Evolutionary conservation across 495 filamentous ascomycete species (phyloP).

Genomic region (Aspergillus bertholletiae): DNA sequence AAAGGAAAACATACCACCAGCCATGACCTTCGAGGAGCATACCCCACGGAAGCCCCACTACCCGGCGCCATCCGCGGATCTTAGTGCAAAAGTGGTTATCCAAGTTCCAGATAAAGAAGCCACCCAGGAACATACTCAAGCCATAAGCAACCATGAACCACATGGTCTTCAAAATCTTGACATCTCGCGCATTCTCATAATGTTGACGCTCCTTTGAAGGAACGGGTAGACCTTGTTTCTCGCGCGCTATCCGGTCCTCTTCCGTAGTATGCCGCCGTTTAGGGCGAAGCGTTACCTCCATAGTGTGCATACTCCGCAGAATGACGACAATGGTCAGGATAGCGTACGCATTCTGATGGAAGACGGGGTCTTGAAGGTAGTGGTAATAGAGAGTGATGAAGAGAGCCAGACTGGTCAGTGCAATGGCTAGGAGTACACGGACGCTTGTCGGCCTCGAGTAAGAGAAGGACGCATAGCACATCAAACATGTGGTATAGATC

Average conservation of each 20-base stretch:
- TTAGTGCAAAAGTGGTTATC: conserved; percentile 78
- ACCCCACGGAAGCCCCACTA: conserved; percentile 84
- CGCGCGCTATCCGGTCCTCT: conserved; percentile 35
- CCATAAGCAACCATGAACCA: conserved; percentile 73
- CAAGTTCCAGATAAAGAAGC: conserved; percentile 83
- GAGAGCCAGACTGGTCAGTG: conserved; percentile 59
- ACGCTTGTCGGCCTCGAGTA: conserved; percentile 58
- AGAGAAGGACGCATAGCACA: conserved; percentile 84
- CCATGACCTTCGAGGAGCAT: conserved; percentile 89
- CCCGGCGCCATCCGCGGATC: conserved; percentile 66
- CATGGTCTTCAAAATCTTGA: conserved; percentile 63
- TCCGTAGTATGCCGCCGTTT: conserved; percentile 41
- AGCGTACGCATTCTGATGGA: conserved; percentile 89
- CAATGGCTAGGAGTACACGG: conserved; percentile 54
- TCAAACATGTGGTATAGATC: conserved; percentile 97
- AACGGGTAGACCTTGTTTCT: conserved; percentile 38
- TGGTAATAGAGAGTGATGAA: conserved; percentile 95
- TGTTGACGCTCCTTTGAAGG: conserved; percentile 39
- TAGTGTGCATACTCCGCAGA: conserved; percentile 82
- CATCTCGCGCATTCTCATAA: conserved; percentile 51
- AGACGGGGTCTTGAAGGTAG: conserved; percentile 84
- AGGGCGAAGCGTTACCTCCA: conserved; percentile 76
- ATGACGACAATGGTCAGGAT: conserved; percentile 74
- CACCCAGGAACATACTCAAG: conserved; percentile 72
- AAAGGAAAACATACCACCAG: conserved; percentile 75